Evolutionary conservation across 257 asterid genomes (phyloP).

Genomic region (Gynochthodes officinalis): DNA sequence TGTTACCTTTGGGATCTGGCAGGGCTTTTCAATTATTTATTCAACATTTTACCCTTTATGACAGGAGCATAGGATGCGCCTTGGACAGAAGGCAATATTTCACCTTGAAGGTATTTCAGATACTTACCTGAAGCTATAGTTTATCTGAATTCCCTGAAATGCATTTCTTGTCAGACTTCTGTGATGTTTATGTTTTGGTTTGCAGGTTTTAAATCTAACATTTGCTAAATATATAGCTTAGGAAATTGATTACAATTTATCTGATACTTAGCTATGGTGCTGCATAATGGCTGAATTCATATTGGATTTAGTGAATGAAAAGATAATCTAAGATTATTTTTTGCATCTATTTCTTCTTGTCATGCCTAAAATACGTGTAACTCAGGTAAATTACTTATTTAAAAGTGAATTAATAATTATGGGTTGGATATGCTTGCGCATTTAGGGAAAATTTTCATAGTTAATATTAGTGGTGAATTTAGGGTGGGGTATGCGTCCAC

Average conservation of each 20-base stretch:
- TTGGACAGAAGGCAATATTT: constrained; percentile 96
- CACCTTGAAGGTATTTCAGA: constrained; percentile 85
- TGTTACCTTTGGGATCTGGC: not conserved
- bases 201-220: constrained; percentile 1
- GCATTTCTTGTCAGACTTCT: not conserved
- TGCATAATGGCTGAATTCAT: not conserved
- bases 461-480: no score
- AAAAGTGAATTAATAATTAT: not conserved
- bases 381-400: no score
- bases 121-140: not conserved
- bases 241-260: not conserved
- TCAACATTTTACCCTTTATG: constrained; percentile 8
- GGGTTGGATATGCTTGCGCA: not conserved
- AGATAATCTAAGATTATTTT: not conserved
- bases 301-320: not conserved
- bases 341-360: not conserved
- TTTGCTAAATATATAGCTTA: not conserved
- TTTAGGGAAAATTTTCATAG: not conserved
- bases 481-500: no score
- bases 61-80: constrained; percentile 92
- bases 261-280: not conserved
- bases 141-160: not conserved
- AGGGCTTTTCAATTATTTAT: not conserved
- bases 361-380: not conserved
- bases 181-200: not conserved